These are phyloP conservation scores for Ophiocordyceps camponoti-leonardi DNA, from an alignment of 2,329 filamentous ascomycete genomes.

Conservation along the genomic window DNA sequence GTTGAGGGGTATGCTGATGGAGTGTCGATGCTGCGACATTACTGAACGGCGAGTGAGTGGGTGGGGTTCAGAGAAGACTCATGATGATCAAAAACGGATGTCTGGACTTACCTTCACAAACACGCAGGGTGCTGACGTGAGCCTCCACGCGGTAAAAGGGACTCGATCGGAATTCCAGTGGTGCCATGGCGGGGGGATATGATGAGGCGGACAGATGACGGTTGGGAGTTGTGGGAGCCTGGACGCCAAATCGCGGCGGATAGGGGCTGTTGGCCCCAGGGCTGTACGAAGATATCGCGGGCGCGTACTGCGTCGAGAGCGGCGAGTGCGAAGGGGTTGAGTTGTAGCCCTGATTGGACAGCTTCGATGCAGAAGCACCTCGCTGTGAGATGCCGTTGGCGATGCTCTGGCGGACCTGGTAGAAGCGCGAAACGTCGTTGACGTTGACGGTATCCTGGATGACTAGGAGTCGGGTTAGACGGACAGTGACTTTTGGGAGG, in stretches of 20 bases:
- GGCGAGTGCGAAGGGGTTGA: not conserved
- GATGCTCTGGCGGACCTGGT: constrained; percentile 26
- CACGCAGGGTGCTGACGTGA: constrained; percentile 44
- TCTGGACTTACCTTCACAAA: constrained; percentile 51
- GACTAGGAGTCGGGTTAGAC: constrained; percentile 11
- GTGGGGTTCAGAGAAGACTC: not conserved
- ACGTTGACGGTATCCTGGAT: constrained; percentile 20
- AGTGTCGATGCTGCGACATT: constrained; percentile 37
- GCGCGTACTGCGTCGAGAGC: constrained; percentile 3
- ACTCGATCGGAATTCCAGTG: constrained; percentile 43
- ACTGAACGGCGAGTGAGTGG: constrained; percentile 14
- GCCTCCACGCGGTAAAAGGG: constrained; percentile 67
- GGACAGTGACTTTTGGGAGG: not conserved
- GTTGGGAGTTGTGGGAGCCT: constrained; percentile 4
- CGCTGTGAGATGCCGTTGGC: constrained; percentile 14
- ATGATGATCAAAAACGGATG: not conserved
- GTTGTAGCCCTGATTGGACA: not conserved
- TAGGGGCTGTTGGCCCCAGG: constrained; percentile 2
- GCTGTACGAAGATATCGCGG: constrained; percentile 7
- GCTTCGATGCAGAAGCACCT: constrained; percentile 10
- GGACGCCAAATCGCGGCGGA: constrained; percentile 4
- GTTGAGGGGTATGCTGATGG: constrained; percentile 25
- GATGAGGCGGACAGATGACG: constrained; percentile 6
- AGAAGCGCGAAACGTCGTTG: constrained; percentile 21
- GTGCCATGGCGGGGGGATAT: constrained; percentile 4